Conservation (phyloP, 495 filamentous ascomycete species). For the Baudoinia panamericana region DNA sequence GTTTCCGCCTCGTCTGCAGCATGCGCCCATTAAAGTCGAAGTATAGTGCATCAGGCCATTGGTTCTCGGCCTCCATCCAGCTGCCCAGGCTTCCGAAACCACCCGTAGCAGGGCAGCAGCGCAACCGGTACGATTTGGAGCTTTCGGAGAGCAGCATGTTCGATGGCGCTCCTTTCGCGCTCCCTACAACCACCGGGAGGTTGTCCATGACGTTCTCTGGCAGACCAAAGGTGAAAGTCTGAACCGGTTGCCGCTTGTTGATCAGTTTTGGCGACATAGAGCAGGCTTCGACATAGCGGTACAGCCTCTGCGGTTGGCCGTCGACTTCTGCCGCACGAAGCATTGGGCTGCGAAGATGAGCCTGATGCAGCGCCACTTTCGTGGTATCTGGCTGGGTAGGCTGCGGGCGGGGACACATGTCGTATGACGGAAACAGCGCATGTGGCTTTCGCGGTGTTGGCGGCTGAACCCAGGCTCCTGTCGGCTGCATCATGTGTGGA, state of each 20-base stretch:
- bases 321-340: slow-evolving; percentile 10
- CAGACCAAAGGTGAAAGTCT: slow-evolving; percentile 19
- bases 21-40: slow-evolving; percentile 49
- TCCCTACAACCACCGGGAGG: slow-evolving; percentile 8
- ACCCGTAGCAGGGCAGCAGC: slow-evolving; percentile 17
- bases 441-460: too few species aligned
- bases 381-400: slow-evolving; percentile 23
- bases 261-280: slow-evolving; percentile 18
- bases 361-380: slow-evolving; percentile 27
- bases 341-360: slow-evolving; percentile 27
- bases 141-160: slow-evolving; percentile 9
- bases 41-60: slow-evolving; percentile 62
- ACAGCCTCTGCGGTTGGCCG: slow-evolving; percentile 13
- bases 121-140: slow-evolving; percentile 19
- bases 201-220: not conserved
- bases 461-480: too few species aligned
- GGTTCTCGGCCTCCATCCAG: slow-evolving; percentile 50
- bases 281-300: slow-evolving; percentile 26
- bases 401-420: slow-evolving; percentile 18
- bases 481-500: too few species aligned
- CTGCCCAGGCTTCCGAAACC: slow-evolving; percentile 26
- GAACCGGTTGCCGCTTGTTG: slow-evolving; percentile 4
- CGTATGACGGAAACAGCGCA: slow-evolving; percentile 16
- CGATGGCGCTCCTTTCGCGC: not conserved
- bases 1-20: slow-evolving; percentile 48